Base-by-base conservation (phyloP, 768 basidiomycete species). In the Porpolomopsis calyptriformis region DNA sequence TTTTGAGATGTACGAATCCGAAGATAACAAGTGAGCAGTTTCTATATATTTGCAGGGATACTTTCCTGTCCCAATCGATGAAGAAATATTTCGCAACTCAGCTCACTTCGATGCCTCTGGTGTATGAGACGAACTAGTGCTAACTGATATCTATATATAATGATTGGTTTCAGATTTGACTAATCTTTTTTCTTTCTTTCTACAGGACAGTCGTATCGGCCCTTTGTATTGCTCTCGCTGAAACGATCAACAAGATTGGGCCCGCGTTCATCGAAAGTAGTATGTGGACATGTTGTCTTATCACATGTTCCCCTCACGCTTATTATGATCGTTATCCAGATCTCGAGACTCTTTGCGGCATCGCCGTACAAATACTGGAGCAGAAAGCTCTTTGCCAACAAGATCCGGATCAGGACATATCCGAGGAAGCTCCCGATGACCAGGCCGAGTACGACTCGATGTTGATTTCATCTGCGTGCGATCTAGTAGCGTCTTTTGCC, bases 381-480 rank as follows among this genome's bases (percentile, higher is more conserved):
- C 85, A 91, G 64, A 96, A 94, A 67, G 88, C 92, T 0, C 76
- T 90, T 54, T 98, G 94, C 68, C 96, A 99, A 63, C 85, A 92
- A 62, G 91, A 94, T 57, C 90, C 92, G 39, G 92, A 94, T 59
- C 85, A 87, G 52, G 91, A 91, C 53, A 88, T 90, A 52, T 75
- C 74, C 3, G 86, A 86, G 20, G 87, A 88, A 55, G 84, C 82
- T 20, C 83, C 82, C 6, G 87, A 89, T 60, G 88, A 89, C 52
- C 83, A 85, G 57, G 92, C 93, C 1, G 96, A 99, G 67, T 94
- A 91, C 60, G 96, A 99, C 60, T 88, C 93, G 3, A 87, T 96
- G 45, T 74, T 99, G 48, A 86, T 98, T 58, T 87, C 88, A 22
- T 82, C 92, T 20, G 94, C 94, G 22, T 85, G 85, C 34, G 96